These are phyloP conservation scores for Vigna unguiculata DNA, from an alignment of 306 rosid genomes.

Conservation along the genomic window DNA sequence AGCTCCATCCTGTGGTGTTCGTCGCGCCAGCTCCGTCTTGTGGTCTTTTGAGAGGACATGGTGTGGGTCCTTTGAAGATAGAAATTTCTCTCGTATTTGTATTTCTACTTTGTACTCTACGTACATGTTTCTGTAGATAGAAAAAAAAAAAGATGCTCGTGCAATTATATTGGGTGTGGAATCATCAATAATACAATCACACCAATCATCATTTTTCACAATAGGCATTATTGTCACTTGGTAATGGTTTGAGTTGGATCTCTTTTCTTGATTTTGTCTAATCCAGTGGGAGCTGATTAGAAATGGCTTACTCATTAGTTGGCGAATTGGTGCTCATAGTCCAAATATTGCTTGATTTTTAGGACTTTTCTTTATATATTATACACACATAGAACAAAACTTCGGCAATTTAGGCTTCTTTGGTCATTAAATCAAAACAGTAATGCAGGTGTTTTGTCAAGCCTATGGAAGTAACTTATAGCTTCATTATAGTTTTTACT, in stretches of 20 bases:
- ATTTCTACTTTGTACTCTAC: slow-evolving; percentile 24
- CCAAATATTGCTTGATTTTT: slow-evolving; percentile 35
- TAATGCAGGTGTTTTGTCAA: background rate
- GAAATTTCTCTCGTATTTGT: slow-evolving; percentile 25
- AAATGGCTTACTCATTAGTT: slow-evolving; percentile 45
- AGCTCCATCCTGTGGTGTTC: too few species aligned
- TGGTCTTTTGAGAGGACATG: slow-evolving; percentile 76
- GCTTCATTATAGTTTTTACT: background rate
- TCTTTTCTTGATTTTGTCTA: slow-evolving; percentile 39
- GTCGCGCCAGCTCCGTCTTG: too few species aligned
- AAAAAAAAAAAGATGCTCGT: background rate
- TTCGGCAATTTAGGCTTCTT: too few species aligned
- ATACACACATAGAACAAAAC: background rate
- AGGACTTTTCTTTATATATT: background rate
- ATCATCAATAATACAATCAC: slow-evolving; percentile 53
- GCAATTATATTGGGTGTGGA: slow-evolving; percentile 27
- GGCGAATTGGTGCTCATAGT: slow-evolving; percentile 44
- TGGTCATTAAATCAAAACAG: background rate
- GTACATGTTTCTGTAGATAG: background rate
- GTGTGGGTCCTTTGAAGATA: slow-evolving; percentile 70
- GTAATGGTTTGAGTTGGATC: slow-evolving; percentile 42
- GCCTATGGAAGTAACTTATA: background rate
- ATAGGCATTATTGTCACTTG: slow-evolving; percentile 40
- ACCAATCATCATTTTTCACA: slow-evolving; percentile 48
- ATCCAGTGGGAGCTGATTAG: slow-evolving; percentile 41